Evolutionary conservation across 139 green algal species (phyloP).

Genomic region (Chlorella sp.): DNA sequence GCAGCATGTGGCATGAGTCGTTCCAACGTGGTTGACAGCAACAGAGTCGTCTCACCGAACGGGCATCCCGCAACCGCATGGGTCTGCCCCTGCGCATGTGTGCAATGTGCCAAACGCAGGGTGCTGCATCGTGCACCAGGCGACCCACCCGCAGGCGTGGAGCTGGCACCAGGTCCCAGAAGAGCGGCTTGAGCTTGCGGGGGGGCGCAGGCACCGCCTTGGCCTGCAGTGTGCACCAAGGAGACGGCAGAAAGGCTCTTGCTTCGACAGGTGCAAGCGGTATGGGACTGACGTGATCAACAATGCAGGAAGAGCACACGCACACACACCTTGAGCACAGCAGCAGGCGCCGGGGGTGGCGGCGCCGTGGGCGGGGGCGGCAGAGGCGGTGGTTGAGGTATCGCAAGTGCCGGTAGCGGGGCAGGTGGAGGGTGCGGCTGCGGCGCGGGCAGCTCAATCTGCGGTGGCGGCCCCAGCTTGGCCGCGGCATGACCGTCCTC

Average conservation of each 20-base stretch:
- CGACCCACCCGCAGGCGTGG: slow-evolving; percentile 1
- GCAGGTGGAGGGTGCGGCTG: not conserved
- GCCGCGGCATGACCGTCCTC: not conserved
- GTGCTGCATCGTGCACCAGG: too few relatives aligned
- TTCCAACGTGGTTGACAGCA: too few relatives aligned
- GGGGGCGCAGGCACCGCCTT: slow-evolving; percentile 12
- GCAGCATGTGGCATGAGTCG: too few relatives aligned
- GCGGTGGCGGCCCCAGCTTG: not conserved
- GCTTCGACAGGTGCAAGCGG: not conserved
- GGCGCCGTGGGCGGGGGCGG: too few relatives aligned
- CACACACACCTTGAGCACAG: not conserved
- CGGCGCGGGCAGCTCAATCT: not conserved
- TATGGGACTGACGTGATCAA: not conserved
- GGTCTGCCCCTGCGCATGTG: too few relatives aligned
- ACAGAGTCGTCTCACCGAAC: too few relatives aligned
- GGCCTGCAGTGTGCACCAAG: not conserved
- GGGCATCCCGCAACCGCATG: too few relatives aligned
- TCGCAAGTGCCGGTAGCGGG: not conserved
- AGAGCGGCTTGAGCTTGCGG: slow-evolving; percentile 30
- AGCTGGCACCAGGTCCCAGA: slow-evolving; percentile 22
- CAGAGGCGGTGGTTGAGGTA: not conserved
- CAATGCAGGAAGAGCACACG: not conserved
- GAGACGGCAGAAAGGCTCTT: not conserved
- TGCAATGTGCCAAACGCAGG: too few relatives aligned
- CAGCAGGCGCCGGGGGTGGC: not conserved